A percentile compares a stretch with the other conserved stretches of the same genome.
These are phyloP conservation scores for Heliocybe sulcata DNA, from an alignment of 1,284 basidiomycete species.

Conservation along the genomic window DNA sequence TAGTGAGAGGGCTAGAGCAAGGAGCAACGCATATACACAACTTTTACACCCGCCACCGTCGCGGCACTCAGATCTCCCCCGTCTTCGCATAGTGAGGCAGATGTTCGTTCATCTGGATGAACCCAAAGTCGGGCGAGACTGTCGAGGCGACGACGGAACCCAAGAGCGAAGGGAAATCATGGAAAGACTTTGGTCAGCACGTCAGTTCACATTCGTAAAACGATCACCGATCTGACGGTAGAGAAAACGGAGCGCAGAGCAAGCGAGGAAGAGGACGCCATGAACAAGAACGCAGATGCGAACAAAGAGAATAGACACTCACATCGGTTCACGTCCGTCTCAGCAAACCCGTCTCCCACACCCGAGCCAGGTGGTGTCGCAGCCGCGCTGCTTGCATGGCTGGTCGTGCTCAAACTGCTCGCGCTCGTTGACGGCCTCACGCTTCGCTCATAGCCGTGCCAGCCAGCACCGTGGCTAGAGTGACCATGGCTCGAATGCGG, in stretches of 20 bases:
- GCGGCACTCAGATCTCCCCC: constrained; percentile 38
- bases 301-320: constrained; percentile 31
- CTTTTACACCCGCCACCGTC: not conserved
- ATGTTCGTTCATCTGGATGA: constrained; percentile 69
- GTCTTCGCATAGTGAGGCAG: constrained; percentile 62
- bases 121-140: constrained; percentile 81
- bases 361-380: constrained; percentile 67
- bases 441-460: constrained; percentile 24
- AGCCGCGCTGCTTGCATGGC: constrained; percentile 61
- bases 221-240: constrained; percentile 3
- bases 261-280: not conserved
- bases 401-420: constrained; percentile 61
- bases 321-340: constrained; percentile 74
- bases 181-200: constrained; percentile 6
- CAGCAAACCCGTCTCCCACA: constrained; percentile 50
- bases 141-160: constrained; percentile 7
- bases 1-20: not conserved
- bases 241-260: constrained; percentile 2
- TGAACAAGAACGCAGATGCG: constrained; percentile 1
- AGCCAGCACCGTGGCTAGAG: not conserved
- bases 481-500: not conserved
- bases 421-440: constrained; percentile 69
- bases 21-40: not conserved
- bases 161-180: not conserved
- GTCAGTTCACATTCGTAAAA: constrained; percentile 27